These are phyloP conservation scores for Brassica juncea DNA, from an alignment of 345 rosid species.

Conservation along the genomic window DNA sequence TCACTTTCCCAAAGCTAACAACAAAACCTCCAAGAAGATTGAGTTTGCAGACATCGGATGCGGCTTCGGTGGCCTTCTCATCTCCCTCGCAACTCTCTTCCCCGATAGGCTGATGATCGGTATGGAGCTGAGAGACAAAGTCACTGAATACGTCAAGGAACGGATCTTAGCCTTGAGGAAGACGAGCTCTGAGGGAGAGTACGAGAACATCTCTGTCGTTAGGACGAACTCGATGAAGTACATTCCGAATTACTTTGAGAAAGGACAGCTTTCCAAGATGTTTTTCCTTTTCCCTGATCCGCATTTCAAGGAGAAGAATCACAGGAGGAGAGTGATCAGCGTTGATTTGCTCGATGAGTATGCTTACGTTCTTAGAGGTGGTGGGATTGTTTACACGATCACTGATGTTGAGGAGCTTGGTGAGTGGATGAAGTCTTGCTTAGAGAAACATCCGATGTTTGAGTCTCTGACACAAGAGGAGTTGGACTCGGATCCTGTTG, in stretches of 20 bases:
- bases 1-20: constrained; percentile 58
- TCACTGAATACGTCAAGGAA: constrained; percentile 73
- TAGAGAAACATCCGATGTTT: constrained; percentile 71
- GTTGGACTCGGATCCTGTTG: constrained; percentile 64
- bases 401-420: constrained; percentile 89
- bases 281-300: constrained; percentile 86
- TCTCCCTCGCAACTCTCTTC: constrained; percentile 70
- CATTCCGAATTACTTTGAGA: constrained; percentile 76
- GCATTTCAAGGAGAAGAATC: constrained; percentile 88
- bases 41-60: constrained; percentile 81
- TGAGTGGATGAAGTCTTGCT: constrained; percentile 75
- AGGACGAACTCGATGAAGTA: constrained; percentile 86
- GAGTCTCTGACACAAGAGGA: constrained; percentile 55
- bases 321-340: constrained; percentile 72
- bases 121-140: constrained; percentile 84
- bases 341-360: constrained; percentile 73
- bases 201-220: constrained; percentile 70
- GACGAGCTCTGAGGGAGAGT: constrained; percentile 51
- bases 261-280: constrained; percentile 79
- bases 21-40: constrained; percentile 44
- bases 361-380: constrained; percentile 67
- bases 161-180: constrained; percentile 59
- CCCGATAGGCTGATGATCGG: constrained; percentile 77
- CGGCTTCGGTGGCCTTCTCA: constrained; percentile 75
- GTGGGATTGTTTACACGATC: constrained; percentile 76